Evolutionary conservation across 2,329 filamentous ascomycete species (phyloP).

Genomic region (Lasiodiplodia sp.): DNA sequence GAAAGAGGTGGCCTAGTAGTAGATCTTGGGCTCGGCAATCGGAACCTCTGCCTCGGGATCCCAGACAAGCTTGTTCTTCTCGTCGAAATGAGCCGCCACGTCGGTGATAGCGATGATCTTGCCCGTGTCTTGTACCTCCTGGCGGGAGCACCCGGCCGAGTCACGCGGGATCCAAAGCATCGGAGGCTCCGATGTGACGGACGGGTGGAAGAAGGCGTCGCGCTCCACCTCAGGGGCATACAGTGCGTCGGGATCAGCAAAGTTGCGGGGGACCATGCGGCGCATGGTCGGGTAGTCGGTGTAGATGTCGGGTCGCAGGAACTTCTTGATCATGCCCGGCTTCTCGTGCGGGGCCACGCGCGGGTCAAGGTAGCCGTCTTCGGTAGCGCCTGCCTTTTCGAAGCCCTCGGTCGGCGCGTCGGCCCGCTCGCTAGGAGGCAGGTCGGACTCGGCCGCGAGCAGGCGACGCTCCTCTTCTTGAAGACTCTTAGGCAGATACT

Average conservation of each 20-base stretch:
- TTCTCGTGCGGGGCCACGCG: conserved; percentile 19
- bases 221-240: conserved; percentile 42
- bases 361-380: conserved; percentile 5
- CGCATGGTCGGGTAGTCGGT: conserved; percentile 34
- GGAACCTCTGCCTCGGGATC: conserved; percentile 27
- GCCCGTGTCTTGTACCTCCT: conserved; percentile 52
- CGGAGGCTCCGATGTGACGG: conserved; percentile 51
- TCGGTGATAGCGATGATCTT: conserved; percentile 50
- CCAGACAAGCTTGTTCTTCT: conserved; percentile 51
- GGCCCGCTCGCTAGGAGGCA: conserved; percentile 17
- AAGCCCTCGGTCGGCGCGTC: conserved; percentile 26
- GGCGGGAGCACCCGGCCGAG: conserved; percentile 50
- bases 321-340: conserved; percentile 24
- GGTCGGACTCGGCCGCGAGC: conserved; percentile 23
- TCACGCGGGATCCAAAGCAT: conserved; percentile 57
- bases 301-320: conserved; percentile 30
- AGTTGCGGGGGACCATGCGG: conserved; percentile 32
- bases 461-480: conserved; percentile 31
- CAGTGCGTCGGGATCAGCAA: conserved; percentile 32
- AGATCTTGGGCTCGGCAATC: conserved; percentile 30
- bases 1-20: conserved; percentile 12
- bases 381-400: conserved; percentile 12
- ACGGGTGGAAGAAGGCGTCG: conserved; percentile 54
- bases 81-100: conserved; percentile 54
- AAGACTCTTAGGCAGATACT: conserved; percentile 26